These are phyloP conservation scores for Fusarium decemcellulare DNA, from an alignment of 2,329 filamentous ascomycete species.

Conservation along the genomic window DNA sequence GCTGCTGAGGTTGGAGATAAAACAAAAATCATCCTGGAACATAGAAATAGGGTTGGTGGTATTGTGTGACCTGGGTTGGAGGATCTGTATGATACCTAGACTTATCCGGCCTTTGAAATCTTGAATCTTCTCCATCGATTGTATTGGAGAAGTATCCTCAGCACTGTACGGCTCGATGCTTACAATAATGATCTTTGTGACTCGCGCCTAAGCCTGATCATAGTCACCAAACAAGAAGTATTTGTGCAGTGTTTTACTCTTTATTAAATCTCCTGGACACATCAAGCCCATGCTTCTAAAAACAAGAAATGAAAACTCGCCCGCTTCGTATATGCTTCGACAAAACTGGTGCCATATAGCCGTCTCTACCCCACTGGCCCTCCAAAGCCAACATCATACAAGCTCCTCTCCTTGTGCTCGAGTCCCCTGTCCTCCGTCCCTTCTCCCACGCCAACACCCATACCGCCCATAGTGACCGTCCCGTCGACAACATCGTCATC, in stretches of 20 bases:
- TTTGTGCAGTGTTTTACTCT: neutral
- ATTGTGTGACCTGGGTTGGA: conserved; percentile 41
- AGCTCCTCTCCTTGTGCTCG: conserved; percentile 41
- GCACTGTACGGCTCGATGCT: neutral
- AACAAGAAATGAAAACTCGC: conserved; percentile 28
- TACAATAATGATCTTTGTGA: neutral
- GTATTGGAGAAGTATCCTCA: neutral
- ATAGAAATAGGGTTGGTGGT: conserved; percentile 32
- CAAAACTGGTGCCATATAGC: conserved; percentile 1
- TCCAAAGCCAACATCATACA: conserved; percentile 51
- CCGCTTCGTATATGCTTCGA: conserved; percentile 31
- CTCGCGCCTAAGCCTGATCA: neutral
- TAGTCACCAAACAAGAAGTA: neutral
- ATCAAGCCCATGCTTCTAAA: conserved; percentile 20
- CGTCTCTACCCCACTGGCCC: conserved; percentile 28
- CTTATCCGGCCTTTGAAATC: conserved; percentile 45
- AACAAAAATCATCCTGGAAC: conserved; percentile 32
- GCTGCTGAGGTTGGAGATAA: conserved; percentile 28
- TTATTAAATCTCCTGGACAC: neutral
- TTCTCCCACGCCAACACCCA: conserved; percentile 26
- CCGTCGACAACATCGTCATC: conserved; percentile 52
- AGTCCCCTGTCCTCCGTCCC: conserved; percentile 29
- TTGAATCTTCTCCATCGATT: conserved; percentile 44
- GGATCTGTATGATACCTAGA: conserved; percentile 56
- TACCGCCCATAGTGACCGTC: conserved; percentile 36